phyloP scores from a whole-genome alignment of 2,329 filamentous ascomycete species.

The Penicillium sp. region DNA sequence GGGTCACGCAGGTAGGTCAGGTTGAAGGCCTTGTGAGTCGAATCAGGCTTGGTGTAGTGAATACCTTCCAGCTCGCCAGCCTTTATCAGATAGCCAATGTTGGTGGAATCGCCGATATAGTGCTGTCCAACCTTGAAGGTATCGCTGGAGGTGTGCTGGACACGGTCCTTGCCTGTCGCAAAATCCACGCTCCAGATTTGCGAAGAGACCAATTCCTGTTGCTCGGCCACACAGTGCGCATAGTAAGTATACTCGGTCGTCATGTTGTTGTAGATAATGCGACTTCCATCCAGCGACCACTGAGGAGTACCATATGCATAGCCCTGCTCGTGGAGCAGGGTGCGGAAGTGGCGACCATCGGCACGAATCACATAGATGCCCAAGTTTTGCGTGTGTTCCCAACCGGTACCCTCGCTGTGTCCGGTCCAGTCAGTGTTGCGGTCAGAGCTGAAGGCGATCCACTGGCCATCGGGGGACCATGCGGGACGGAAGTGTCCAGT shows the following conservation, averaged over 20 bases:
- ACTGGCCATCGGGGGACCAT: constrained; percentile 44
- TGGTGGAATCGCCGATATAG: constrained; percentile 29
- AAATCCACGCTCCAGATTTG: constrained; percentile 39
- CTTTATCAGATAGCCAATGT: constrained; percentile 25
- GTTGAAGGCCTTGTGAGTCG: constrained; percentile 14
- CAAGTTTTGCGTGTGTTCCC: constrained; percentile 18
- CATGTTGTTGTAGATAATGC: constrained; percentile 43
- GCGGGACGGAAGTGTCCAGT: constrained; percentile 40
- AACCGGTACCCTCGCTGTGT: constrained; percentile 33
- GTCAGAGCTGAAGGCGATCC: constrained; percentile 44
- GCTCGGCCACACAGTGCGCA: constrained; percentile 31
- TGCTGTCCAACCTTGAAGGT: constrained; percentile 34
- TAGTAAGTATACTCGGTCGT: constrained; percentile 39
- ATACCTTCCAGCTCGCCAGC: constrained; percentile 28
- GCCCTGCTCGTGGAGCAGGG: not conserved
- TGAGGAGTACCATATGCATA: constrained; percentile 14
- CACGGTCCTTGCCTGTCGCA: constrained; percentile 35
- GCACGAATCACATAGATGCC: constrained; percentile 14
- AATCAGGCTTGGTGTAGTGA: constrained; percentile 24
- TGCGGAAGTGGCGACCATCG: constrained; percentile 12
- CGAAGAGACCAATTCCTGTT: constrained; percentile 2
- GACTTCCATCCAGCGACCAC: constrained; percentile 40
- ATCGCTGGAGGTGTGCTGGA: constrained; percentile 26
- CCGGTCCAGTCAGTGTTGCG: constrained; percentile 45
- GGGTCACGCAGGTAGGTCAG: constrained; percentile 20